phyloP scores from a whole-genome alignment of 352 stramenopile genomes.

The Elongisporangium prolatum region DNA sequence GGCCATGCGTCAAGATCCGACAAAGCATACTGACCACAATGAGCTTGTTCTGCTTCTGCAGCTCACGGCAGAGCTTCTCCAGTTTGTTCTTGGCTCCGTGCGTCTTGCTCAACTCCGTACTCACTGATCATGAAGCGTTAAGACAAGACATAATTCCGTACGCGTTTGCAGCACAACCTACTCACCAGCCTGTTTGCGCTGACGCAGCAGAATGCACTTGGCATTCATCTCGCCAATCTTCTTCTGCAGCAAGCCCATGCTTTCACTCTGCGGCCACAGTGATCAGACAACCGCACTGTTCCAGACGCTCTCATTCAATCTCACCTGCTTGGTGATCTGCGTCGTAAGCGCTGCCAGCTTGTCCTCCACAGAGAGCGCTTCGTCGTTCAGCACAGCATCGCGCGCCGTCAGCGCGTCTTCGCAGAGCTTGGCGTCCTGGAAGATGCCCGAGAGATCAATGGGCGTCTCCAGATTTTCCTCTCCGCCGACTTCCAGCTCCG shows the following conservation, averaged over 20 bases:
- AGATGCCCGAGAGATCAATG: conserved; percentile 74
- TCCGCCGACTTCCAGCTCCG: conserved; percentile 77
- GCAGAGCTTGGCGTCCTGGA: conserved; percentile 48
- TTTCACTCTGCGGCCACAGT: conserved; percentile 34
- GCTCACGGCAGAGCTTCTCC: conserved; percentile 78
- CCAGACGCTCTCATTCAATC: background rate
- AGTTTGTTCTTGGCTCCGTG: conserved; percentile 67
- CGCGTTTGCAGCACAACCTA: no score
- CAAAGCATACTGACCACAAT: conserved; percentile 41
- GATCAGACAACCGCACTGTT: background rate
- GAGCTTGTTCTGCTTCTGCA: conserved; percentile 87
- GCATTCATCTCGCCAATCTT: conserved; percentile 81
- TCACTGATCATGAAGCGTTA: conserved; percentile 22
- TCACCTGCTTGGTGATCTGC: conserved; percentile 42
- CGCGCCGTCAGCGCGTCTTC: conserved; percentile 25
- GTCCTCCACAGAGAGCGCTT: conserved; percentile 29
- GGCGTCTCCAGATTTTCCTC: conserved; percentile 72
- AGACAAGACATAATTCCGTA: no score
- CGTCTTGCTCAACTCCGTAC: conserved; percentile 58
- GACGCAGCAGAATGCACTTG: conserved; percentile 73
- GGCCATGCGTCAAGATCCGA: background rate
- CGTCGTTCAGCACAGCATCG: conserved; percentile 32
- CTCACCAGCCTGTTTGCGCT: conserved; percentile 60
- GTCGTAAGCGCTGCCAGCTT: conserved; percentile 36
- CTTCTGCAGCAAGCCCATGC: conserved; percentile 61